Percentiles rank a stretch among this genome's conserved stretches.
Conservation (phyloP, 176 grass and related monocot species). For the Aegilops bicornis region DNA sequence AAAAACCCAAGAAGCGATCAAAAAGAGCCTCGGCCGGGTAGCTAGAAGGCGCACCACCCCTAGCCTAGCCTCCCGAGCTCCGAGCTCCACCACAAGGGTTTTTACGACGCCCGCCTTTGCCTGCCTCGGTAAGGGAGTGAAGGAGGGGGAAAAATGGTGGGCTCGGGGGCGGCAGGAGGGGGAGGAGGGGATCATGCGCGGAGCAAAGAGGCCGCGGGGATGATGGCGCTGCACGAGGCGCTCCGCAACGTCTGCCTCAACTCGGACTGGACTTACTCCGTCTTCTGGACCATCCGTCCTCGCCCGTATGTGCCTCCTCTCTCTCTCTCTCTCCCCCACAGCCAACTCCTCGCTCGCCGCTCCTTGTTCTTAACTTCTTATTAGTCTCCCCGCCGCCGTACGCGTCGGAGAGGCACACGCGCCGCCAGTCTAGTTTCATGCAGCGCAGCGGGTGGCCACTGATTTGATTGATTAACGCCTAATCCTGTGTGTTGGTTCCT, state of each 20-base stretch:
- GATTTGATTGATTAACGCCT: not conserved
- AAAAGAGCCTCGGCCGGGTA: slow-evolving; percentile 33
- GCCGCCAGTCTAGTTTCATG: not conserved
- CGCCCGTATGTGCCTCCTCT: slow-evolving; percentile 53
- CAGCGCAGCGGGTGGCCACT: not conserved
- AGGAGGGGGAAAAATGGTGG: slow-evolving; percentile 55
- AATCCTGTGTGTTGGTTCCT: not conserved
- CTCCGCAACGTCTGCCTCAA: slow-evolving; percentile 92
- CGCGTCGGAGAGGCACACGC: not conserved
- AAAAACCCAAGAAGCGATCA: slow-evolving; percentile 42
- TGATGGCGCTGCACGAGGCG: slow-evolving; percentile 97
- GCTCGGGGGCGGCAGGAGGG: slow-evolving; percentile 55
- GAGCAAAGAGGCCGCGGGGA: slow-evolving; percentile 96
- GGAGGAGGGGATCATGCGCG: slow-evolving; percentile 63
- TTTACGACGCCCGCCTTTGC: slow-evolving; percentile 17
- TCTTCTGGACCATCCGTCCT: slow-evolving; percentile 99
- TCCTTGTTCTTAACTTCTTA: not conserved
- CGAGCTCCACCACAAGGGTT: not conserved
- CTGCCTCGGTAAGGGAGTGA: not conserved
- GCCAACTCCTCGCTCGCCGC: not conserved
- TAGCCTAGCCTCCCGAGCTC: slow-evolving; percentile 14
- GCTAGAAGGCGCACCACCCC: slow-evolving; percentile 3
- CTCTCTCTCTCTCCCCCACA: not conserved
- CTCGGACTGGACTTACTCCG: slow-evolving; percentile 99
- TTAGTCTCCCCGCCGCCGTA: not conserved